Evolutionary conservation across 306 rosid species (phyloP).

Genomic region (Begonia loranthoides): DNA sequence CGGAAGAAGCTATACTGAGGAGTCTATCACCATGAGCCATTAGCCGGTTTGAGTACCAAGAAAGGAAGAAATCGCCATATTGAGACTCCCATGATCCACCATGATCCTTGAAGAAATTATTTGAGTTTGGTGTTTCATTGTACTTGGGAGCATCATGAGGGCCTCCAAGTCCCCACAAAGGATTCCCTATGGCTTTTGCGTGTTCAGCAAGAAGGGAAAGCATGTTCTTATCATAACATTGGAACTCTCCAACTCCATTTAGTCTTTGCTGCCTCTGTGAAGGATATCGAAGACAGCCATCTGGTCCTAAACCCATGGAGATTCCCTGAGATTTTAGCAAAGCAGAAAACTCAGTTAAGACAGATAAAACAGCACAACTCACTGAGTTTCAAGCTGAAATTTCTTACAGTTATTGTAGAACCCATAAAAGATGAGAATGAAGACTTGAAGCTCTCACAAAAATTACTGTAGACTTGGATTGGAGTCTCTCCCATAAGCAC

Average conservation of each 20-base stretch:
- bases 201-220: slow-evolving; percentile 51
- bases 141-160: slow-evolving; percentile 75
- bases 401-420: slow-evolving; percentile 59
- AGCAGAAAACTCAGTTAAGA: slow-evolving; percentile 14
- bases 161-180: slow-evolving; percentile 90
- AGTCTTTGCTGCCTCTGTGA: slow-evolving; percentile 33
- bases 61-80: slow-evolving; percentile 83
- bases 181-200: slow-evolving; percentile 67
- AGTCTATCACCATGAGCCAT: slow-evolving; percentile 52
- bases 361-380: not conserved
- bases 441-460: slow-evolving; percentile 78
- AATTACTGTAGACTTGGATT: slow-evolving; percentile 50
- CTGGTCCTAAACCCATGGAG: slow-evolving; percentile 88
- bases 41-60: slow-evolving; percentile 83
- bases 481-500: slow-evolving; percentile 74
- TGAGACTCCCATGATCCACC: slow-evolving; percentile 78
- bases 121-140: slow-evolving; percentile 30
- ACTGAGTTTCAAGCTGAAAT: not conserved
- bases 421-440: slow-evolving; percentile 48
- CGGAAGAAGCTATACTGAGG: slow-evolving; percentile 50
- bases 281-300: slow-evolving; percentile 81
- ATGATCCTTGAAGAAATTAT: slow-evolving; percentile 48
- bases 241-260: slow-evolving; percentile 73
- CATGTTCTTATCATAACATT: slow-evolving; percentile 80
- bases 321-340: slow-evolving; percentile 46